Percentiles rank a stretch among this genome's conserved stretches.
These are phyloP conservation scores for Cymodocea nodosa DNA, from an alignment of 116 monocot genomes.

Conservation along the genomic window DNA sequence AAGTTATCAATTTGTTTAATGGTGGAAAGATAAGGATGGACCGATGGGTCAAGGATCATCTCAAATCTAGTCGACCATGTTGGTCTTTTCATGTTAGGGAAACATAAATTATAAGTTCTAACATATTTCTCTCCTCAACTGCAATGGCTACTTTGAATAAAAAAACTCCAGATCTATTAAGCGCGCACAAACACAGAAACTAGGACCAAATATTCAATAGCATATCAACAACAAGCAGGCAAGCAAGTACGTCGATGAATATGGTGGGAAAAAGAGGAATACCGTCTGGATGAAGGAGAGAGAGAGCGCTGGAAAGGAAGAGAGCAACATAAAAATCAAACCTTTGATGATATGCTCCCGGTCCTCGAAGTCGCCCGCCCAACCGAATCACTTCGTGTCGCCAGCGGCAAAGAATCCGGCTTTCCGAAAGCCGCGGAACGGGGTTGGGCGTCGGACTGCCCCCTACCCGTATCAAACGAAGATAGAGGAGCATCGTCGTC, in stretches of 20 bases:
- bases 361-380: not conserved
- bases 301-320: not conserved
- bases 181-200: too few relatives aligned
- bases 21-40: not conserved
- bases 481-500: not conserved
- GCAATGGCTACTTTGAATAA: not conserved
- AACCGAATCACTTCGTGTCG: too few relatives aligned
- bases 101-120: not conserved
- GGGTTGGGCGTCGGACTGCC: not conserved
- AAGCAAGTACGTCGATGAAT: not conserved
- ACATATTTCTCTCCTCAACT: not conserved
- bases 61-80: not conserved
- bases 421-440: not conserved
- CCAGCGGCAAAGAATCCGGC: not conserved
- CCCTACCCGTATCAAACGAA: not conserved
- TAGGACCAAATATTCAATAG: not conserved
- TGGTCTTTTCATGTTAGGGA: not conserved
- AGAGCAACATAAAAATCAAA: slow-evolving; percentile 8
- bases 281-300: too few relatives aligned
- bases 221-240: not conserved
- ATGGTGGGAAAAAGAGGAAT: not conserved
- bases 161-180: not conserved
- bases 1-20: not conserved
- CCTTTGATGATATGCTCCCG: slow-evolving; percentile 53
- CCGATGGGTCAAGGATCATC: not conserved